A percentile compares a stretch with the other conserved stretches of the same genome.
Evolutionary conservation across 306 rosid genomes (phyloP).

Genomic region (Cicer bijugum): DNA sequence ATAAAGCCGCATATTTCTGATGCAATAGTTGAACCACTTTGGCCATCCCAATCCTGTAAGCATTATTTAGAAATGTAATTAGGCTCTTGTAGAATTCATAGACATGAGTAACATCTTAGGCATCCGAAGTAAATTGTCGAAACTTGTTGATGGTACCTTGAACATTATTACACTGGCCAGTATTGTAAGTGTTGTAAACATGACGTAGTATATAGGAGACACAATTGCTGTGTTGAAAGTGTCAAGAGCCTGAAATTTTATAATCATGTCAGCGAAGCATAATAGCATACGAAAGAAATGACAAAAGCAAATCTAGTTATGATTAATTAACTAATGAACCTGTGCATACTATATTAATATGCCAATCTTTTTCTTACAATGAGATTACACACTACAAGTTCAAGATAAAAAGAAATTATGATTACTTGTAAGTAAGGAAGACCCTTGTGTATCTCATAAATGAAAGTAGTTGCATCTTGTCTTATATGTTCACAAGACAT

Average conservation of each 20-base stretch:
- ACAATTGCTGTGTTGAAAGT: constrained; percentile 88
- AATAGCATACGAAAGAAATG: too few relatives aligned
- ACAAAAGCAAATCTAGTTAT: too few relatives aligned
- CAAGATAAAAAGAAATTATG: too few relatives aligned
- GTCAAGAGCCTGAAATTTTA: constrained; percentile 81
- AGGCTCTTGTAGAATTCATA: constrained; percentile 16
- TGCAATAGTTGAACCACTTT: constrained; percentile 60
- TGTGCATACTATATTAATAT: too few relatives aligned
- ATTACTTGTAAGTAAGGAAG: not conserved
- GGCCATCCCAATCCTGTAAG: constrained; percentile 85
- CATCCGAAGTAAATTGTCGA: constrained; percentile 11
- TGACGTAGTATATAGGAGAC: constrained; percentile 86
- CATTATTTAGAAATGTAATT: constrained; percentile 37
- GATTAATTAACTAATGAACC: too few relatives aligned
- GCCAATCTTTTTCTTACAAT: too few relatives aligned
- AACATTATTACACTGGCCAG: constrained; percentile 89
- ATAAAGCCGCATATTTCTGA: constrained; percentile 90
- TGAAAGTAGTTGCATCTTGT: not conserved
- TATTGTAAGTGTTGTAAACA: constrained; percentile 84
- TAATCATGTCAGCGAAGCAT: constrained; percentile 38
- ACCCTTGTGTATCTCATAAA: not conserved
- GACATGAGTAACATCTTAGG: constrained; percentile 19
- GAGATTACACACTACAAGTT: too few relatives aligned
- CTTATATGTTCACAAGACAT: not conserved
- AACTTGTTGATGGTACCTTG: constrained; percentile 60